Evolutionary conservation across 169 alveolate genomes (phyloP).

Genomic region (Theileria orientalis): DNA sequence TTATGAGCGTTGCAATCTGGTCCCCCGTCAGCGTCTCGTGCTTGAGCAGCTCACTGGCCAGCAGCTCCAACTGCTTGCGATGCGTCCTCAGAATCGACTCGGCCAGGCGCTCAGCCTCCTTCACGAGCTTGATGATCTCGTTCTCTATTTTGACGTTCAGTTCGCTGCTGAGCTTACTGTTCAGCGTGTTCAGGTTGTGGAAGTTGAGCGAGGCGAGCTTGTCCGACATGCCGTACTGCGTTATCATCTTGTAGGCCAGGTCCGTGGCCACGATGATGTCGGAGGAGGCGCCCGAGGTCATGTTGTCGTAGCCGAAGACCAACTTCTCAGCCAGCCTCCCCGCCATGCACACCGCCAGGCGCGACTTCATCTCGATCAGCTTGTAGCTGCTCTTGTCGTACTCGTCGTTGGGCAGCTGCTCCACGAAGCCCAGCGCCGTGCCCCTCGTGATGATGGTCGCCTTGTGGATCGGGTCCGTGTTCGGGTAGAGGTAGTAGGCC

Average conservation of each 20-base stretch:
- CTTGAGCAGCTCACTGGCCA: conserved; percentile 78
- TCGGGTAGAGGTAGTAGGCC: conserved; percentile 83
- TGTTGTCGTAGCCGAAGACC: conserved; percentile 85
- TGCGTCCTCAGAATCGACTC: conserved; percentile 77
- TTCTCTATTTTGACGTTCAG: conserved; percentile 69
- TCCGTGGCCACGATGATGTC: conserved; percentile 88
- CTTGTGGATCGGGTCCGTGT: conserved; percentile 91
- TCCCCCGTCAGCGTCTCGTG: conserved; percentile 84
- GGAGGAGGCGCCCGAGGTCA: conserved; percentile 91
- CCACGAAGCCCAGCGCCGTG: conserved; percentile 89
- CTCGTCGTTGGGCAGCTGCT: conserved; percentile 72
- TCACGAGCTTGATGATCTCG: conserved; percentile 75
- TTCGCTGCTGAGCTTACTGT: conserved; percentile 67
- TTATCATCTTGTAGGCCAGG: conserved; percentile 85
- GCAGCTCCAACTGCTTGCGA: conserved; percentile 70
- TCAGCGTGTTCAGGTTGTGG: conserved; percentile 56
- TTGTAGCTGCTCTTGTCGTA: conserved; percentile 83
- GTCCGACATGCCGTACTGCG: conserved; percentile 91
- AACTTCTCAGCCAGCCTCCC: conserved; percentile 94
- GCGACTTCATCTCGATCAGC: conserved; percentile 85
- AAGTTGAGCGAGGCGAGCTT: conserved; percentile 80
- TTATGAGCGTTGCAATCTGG: conserved; percentile 59
- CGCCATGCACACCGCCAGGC: conserved; percentile 94
- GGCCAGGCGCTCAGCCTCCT: conserved; percentile 77
- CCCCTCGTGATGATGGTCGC: conserved; percentile 95